Evolutionary conservation across 805 yeast species (phyloP).

Genomic region (Hanseniaspora vineae): DNA sequence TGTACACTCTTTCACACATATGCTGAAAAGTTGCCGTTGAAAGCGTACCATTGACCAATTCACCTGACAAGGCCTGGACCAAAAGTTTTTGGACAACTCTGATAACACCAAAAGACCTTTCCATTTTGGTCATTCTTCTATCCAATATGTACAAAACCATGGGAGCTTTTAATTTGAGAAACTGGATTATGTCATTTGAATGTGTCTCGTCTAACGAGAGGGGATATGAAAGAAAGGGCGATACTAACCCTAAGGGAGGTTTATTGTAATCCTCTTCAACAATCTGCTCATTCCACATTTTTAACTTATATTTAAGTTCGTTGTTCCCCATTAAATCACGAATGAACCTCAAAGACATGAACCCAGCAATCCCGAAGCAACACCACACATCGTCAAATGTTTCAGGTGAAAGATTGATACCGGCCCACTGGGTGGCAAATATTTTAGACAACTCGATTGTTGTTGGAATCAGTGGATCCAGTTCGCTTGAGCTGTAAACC

Average conservation of each 20-base stretch:
- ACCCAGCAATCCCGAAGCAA: constrained; percentile 71
- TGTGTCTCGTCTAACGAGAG: constrained; percentile 19
- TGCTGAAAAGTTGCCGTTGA: constrained; percentile 80
- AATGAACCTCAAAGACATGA: constrained; percentile 65
- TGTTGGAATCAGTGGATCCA: constrained; percentile 64
- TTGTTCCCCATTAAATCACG: constrained; percentile 68
- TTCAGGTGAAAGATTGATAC: constrained; percentile 76
- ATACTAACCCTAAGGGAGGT: constrained; percentile 43
- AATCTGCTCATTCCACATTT: constrained; percentile 48
- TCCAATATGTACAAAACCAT: constrained; percentile 74
- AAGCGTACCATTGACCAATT: constrained; percentile 60
- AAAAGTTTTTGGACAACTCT: constrained; percentile 86
- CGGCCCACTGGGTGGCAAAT: constrained; percentile 84
- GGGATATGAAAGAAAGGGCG: constrained; percentile 40
- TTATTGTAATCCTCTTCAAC: constrained; percentile 66
- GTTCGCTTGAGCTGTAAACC: constrained; percentile 56
- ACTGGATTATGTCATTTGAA: constrained; percentile 43
- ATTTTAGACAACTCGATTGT: constrained; percentile 60
- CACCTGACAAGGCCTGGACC: constrained; percentile 92
- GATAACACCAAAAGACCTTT: constrained; percentile 81
- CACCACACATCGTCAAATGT: constrained; percentile 79
- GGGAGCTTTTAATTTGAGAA: constrained; percentile 72
- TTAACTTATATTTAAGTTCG: constrained; percentile 63
- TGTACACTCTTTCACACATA: constrained; percentile 90
- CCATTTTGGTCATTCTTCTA: constrained; percentile 90